Percentiles rank a stretch among this genome's conserved stretches.
Evolutionary conservation across 768 basidiomycete species (phyloP).

Genomic region (Pleurotus tuoliensis): DNA sequence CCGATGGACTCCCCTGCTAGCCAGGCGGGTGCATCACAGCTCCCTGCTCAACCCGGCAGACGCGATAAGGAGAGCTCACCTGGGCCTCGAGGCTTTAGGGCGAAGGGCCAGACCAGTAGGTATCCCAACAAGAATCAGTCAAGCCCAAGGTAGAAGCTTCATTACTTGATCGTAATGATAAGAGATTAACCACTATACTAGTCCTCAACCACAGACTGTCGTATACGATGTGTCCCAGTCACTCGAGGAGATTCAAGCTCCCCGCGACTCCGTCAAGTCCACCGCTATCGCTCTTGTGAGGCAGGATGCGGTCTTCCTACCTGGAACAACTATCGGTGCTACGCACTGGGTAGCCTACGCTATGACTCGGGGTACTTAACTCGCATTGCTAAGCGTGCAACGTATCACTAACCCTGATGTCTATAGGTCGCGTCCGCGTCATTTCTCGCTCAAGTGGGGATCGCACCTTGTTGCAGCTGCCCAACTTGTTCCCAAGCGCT

Average conservation of each 20-base stretch:
- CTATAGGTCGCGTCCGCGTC: conserved; percentile 73
- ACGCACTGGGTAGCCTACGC: conserved; percentile 93
- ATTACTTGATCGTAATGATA: background rate
- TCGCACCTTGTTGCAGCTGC: conserved; percentile 79
- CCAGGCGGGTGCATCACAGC: conserved; percentile 29
- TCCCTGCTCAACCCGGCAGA: conserved; percentile 23
- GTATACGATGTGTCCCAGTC: conserved; percentile 72
- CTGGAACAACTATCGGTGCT: conserved; percentile 85
- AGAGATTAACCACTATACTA: conserved; percentile 17
- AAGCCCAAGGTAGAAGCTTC: conserved; percentile 51
- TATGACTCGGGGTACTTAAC: conserved; percentile 69
- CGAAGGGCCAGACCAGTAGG: conserved; percentile 31
- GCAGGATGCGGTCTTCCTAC: conserved; percentile 80
- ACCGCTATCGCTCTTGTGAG: conserved; percentile 87
- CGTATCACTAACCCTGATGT: conserved; percentile 4
- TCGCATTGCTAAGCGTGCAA: background rate
- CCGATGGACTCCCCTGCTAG: conserved; percentile 51
- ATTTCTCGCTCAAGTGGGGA: conserved; percentile 88
- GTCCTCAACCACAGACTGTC: conserved; percentile 63
- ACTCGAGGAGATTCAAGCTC: conserved; percentile 72
- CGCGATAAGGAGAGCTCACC: conserved; percentile 75
- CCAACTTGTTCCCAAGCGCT: conserved; percentile 51
- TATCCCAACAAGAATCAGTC: conserved; percentile 42
- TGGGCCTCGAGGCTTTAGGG: conserved; percentile 44
- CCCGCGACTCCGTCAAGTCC: conserved; percentile 76